Percentiles rank a stretch among this genome's conserved stretches.
These are phyloP conservation scores for Botrytis medusae DNA, from an alignment of 2,329 filamentous ascomycete genomes.

Conservation along the genomic window DNA sequence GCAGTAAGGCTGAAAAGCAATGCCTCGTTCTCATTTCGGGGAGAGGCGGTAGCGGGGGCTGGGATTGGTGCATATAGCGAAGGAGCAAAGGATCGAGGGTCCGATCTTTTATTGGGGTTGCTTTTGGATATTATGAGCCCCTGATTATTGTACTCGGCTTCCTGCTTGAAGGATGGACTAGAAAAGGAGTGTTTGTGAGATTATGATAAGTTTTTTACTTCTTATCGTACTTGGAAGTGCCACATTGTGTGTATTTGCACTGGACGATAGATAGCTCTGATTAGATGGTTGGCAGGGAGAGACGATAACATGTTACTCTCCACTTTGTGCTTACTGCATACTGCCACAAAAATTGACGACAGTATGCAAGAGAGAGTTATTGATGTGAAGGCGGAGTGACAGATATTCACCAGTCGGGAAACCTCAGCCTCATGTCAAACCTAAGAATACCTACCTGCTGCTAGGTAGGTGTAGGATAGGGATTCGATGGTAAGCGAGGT, in stretches of 20 bases:
- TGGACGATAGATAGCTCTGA: neutral
- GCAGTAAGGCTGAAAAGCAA: slow-evolving; percentile 15
- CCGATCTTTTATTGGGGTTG: neutral
- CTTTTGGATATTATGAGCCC: neutral
- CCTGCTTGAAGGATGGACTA: neutral
- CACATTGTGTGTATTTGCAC: neutral
- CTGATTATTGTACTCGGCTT: neutral
- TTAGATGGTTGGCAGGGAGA: neutral
- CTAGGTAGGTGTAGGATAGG: neutral
- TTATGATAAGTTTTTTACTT: neutral
- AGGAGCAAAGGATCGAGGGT: slow-evolving; percentile 8
- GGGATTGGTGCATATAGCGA: neutral
- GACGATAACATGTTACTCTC: neutral
- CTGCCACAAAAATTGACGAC: neutral
- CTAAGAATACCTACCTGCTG: neutral
- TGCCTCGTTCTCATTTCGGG: slow-evolving; percentile 11
- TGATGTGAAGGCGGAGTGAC: neutral
- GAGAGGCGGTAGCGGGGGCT: neutral
- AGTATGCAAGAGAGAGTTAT: neutral
- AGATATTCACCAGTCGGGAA: neutral
- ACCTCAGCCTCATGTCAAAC: neutral
- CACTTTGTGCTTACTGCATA: neutral
- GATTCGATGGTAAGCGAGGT: neutral
- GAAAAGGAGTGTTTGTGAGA: neutral
- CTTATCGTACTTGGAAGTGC: neutral